Evolutionary conservation across 768 basidiomycete genomes (phyloP).

Genomic region (Coprinopsis sp.): DNA sequence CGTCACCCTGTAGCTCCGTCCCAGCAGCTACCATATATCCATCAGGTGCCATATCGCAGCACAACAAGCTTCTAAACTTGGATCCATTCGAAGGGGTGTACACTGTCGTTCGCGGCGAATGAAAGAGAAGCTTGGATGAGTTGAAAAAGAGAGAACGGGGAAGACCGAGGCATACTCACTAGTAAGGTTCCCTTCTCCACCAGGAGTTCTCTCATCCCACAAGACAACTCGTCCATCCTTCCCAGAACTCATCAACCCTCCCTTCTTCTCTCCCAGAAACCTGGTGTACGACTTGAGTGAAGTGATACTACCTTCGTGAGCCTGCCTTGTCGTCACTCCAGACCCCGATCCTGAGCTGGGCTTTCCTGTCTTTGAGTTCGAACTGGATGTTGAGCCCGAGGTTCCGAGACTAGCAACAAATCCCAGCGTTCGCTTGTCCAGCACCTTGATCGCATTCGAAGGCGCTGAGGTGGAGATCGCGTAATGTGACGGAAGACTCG

Average conservation of each 20-base stretch:
- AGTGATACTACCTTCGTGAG: slow-evolving; percentile 56
- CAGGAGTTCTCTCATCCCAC: slow-evolving; percentile 68
- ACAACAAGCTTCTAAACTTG: slow-evolving; percentile 45
- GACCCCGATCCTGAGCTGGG: no score
- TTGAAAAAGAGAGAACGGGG: not conserved
- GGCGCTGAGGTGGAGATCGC: slow-evolving; percentile 62
- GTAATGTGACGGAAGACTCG: slow-evolving; percentile 41
- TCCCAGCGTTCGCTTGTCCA: slow-evolving; percentile 55
- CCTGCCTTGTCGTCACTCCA: slow-evolving; percentile 23
- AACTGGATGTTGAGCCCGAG: not conserved
- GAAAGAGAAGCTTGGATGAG: not conserved
- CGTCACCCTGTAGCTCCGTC: slow-evolving; percentile 74
- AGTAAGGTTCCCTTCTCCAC: slow-evolving; percentile 43
- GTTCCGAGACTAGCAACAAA: slow-evolving; percentile 36
- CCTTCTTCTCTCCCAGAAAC: slow-evolving; percentile 37
- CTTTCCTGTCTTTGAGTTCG: not conserved
- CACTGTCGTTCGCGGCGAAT: no score
- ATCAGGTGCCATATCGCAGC: slow-evolving; percentile 65
- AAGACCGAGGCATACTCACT: no score
- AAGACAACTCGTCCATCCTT: slow-evolving; percentile 66
- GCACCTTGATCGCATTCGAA: slow-evolving; percentile 62
- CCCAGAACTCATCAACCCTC: slow-evolving; percentile 59
- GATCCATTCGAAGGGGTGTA: not conserved
- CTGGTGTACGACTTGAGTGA: slow-evolving; percentile 42
- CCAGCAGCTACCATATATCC: slow-evolving; percentile 77